Conservation (phyloP, 1,139 yeast species). For the Yamadazyma friedrichii region DNA sequence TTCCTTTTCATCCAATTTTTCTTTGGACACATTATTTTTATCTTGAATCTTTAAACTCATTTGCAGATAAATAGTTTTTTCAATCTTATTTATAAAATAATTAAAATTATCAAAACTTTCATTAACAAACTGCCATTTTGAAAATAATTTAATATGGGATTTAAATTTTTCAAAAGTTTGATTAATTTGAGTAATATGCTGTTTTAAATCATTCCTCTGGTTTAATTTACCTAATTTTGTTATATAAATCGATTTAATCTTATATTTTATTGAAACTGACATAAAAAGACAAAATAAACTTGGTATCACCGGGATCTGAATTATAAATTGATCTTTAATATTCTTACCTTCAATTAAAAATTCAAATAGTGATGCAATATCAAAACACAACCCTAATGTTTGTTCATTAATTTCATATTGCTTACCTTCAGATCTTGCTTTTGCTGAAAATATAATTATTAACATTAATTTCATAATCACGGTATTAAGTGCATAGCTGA, state of each 20-base stretch:
- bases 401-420: conserved; percentile 7
- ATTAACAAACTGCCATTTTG: conserved; percentile 22
- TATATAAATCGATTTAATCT: conserved; percentile 13
- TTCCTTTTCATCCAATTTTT: not conserved
- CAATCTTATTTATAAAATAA: conserved; percentile 2
- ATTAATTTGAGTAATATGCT: conserved; percentile 7
- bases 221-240: conserved; percentile 10
- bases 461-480: conserved; percentile 3
- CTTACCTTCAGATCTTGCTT: not conserved
- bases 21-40: not conserved
- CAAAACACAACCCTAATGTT: not conserved
- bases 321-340: conserved; percentile 1
- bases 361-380: not conserved
- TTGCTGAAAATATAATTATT: not conserved
- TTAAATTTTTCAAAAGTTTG: conserved; percentile 11
- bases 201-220: conserved; percentile 10
- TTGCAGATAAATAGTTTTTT: not conserved
- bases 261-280: conserved; percentile 13
- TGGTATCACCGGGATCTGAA: conserved; percentile 14
- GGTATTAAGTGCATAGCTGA: not conserved
- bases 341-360: not conserved
- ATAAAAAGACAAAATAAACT: conserved; percentile 12
- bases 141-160: conserved; percentile 11
- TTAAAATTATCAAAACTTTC: conserved; percentile 15
- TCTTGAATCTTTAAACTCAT: no score